Percentiles rank a stretch among this genome's conserved stretches.
Conservation (phyloP, 2,329 filamentous ascomycete genomes). For the Neofusicoccum parvum region DNA sequence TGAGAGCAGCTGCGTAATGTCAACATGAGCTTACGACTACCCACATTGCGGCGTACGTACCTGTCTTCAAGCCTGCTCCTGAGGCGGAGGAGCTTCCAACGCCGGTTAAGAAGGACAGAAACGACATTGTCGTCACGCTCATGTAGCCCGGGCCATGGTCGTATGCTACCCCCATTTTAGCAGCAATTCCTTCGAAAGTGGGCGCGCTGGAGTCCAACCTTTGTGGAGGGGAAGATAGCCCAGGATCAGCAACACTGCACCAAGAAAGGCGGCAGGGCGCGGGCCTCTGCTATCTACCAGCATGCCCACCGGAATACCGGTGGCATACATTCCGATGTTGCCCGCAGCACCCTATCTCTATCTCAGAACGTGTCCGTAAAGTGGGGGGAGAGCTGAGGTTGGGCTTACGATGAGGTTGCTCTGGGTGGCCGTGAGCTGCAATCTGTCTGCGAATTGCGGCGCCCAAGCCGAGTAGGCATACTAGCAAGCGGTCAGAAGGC, state of each 20-base stretch:
- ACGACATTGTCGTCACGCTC: conserved; percentile 64
- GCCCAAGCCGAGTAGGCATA: conserved; percentile 99
- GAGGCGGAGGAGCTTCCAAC: conserved; percentile 92
- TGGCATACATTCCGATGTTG: conserved; percentile 92
- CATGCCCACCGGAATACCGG: conserved; percentile 86
- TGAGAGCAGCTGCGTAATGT: conserved; percentile 67
- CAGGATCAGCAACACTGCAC: conserved; percentile 69
- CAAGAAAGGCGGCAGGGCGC: conserved; percentile 74
- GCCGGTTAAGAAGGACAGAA: conserved; percentile 85
- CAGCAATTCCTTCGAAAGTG: background rate
- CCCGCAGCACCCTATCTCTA: conserved; percentile 59
- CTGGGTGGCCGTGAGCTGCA: conserved; percentile 88
- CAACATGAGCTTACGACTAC: conserved; percentile 20
- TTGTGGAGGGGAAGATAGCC: conserved; percentile 86
- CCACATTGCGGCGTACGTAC: conserved; percentile 36
- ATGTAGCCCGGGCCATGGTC: conserved; percentile 64
- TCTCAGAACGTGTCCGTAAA: conserved; percentile 32
- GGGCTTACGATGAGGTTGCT: conserved; percentile 80
- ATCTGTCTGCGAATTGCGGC: conserved; percentile 85
- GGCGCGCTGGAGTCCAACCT: conserved; percentile 37
- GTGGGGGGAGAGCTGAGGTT: conserved; percentile 4
- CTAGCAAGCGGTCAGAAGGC: conserved; percentile 51
- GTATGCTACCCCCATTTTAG: conserved; percentile 62
- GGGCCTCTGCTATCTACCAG: conserved; percentile 83
- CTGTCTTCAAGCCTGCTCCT: conserved; percentile 78